Base-by-base conservation (phyloP, 2,329 filamentous ascomycete species). In the Anthostomella pinea region DNA sequence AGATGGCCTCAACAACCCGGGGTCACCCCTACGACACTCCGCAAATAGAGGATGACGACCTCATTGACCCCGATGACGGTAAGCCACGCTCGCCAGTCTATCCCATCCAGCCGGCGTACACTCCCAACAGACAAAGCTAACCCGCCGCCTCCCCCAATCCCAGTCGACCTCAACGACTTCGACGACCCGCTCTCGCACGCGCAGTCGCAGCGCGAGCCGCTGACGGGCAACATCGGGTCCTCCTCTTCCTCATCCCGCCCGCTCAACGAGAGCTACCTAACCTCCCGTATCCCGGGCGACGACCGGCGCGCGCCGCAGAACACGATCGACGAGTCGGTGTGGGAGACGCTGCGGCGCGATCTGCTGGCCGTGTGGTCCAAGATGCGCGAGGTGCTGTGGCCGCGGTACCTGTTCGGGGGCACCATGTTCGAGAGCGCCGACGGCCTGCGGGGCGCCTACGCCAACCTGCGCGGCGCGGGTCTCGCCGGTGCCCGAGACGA, bases 241-340 rank as follows among this genome's bases (percentile, higher is more conserved):
- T 66, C 66, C 15, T 69, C 72, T 42, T 72, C 76, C 21, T 78
- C 79, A 24, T 67, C 69, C 14, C 66, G 66, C 11, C 66, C 74
- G 33, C 73, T 87, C 40, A 82, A 89, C 54, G 81, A 91, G 60
- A 81, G 75, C 57, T 95, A 91, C 64, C 77, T 96, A 52, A 95
- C 89, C 17, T 93, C 87, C 15, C 81, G 82, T 40, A 94, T 98
- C 58, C 84, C 85, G 3, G 93, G 93, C 50, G 91, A 97, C 65
- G 93, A 98, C 69, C 85, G 93, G 36, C 79, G 85, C 46, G 90
- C 93, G 11, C 79, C 89, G 6, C 81, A 84, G 49, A 95, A 94
- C 67, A 98, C 93, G 29, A 94, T 98, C 63, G 93, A 98, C 64
- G 93, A 98, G 68, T 83, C 82, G 2, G 93, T 98, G 25, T 98